Percentiles rank a stretch among this genome's conserved stretches.
Conservation (phyloP, 148 eudicot genomes). For the Simmondsia chinensis region DNA sequence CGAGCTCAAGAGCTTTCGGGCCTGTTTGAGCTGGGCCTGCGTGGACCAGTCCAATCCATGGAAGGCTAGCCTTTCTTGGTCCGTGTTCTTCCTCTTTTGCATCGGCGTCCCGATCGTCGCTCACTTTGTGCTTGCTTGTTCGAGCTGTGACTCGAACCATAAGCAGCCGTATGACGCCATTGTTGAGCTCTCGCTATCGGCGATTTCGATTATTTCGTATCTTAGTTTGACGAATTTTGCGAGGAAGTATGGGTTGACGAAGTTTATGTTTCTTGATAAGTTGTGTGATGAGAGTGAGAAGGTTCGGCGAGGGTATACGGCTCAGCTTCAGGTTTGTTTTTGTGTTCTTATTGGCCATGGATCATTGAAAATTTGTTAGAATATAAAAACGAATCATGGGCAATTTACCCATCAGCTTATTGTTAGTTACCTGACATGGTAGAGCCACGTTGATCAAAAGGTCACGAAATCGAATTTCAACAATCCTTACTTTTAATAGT, state of each 20-base stretch:
- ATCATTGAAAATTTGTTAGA: too few relatives aligned
- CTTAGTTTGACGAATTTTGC: conserved; percentile 43
- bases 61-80: conserved; percentile 51
- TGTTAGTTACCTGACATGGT: too few relatives aligned
- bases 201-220: conserved; percentile 45
- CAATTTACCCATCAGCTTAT: too few relatives aligned
- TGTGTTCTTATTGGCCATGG: too few relatives aligned
- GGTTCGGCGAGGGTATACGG: conserved; percentile 48
- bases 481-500: too few relatives aligned
- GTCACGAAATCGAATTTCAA: too few relatives aligned
- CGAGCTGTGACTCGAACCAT: conserved; percentile 42
- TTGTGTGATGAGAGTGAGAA: conserved; percentile 49
- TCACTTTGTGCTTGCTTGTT: conserved; percentile 45
- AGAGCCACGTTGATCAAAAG: too few relatives aligned
- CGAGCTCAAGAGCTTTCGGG: conserved; percentile 25
- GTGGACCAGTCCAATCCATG: conserved; percentile 57
- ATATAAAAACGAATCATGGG: too few relatives aligned
- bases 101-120: conserved; percentile 51
- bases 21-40: conserved; percentile 49
- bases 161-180: conserved; percentile 59
- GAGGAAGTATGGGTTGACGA: conserved; percentile 55
- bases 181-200: conserved; percentile 56
- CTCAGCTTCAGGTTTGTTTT: conserved; percentile 54
- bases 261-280: conserved; percentile 67
- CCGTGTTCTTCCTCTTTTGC: conserved; percentile 47